A percentile compares a stretch with the other conserved stretches of the same genome.
phyloP scores from a whole-genome alignment of 2,329 filamentous ascomycete genomes.

The Talaromyces sp. region DNA sequence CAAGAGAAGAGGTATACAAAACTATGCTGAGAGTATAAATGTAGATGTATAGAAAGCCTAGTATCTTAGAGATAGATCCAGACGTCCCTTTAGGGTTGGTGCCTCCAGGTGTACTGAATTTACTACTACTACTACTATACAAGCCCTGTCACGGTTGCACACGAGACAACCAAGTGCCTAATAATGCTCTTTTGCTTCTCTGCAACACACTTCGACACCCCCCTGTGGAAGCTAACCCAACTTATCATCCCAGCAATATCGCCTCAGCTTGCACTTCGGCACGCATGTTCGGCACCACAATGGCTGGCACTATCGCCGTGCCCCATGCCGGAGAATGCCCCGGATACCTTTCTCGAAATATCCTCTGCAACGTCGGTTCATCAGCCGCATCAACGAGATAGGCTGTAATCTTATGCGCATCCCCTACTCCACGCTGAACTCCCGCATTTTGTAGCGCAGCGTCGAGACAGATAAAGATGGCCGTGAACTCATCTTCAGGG shows the following conservation, averaged over 20 bases:
- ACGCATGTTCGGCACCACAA: neutral
- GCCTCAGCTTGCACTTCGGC: conserved; percentile 5
- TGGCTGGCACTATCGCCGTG: neutral
- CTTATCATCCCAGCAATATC: neutral
- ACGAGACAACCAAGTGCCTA: neutral
- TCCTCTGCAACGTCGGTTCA: conserved; percentile 1
- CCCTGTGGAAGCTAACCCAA: neutral
- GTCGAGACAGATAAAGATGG: conserved; percentile 23
- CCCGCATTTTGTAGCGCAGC: conserved; percentile 22
- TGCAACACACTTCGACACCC: neutral
- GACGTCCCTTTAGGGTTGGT: no score
- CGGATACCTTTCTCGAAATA: neutral
- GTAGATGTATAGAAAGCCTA: no score
- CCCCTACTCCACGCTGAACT: neutral
- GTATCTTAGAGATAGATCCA: no score
- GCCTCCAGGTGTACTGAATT: no score
- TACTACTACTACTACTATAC: no score
- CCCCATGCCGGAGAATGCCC: neutral
- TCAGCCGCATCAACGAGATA: conserved; percentile 1
- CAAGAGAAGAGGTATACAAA: no score
- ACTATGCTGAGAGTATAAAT: no score
- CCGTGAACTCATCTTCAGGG: conserved; percentile 19
- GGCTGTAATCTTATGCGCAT: conserved; percentile 3
- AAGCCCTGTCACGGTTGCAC: neutral
- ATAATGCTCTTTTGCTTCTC: neutral